phyloP scores from a whole-genome alignment of 352 stramenopile genomes.

The Phytophthora meadii region DNA sequence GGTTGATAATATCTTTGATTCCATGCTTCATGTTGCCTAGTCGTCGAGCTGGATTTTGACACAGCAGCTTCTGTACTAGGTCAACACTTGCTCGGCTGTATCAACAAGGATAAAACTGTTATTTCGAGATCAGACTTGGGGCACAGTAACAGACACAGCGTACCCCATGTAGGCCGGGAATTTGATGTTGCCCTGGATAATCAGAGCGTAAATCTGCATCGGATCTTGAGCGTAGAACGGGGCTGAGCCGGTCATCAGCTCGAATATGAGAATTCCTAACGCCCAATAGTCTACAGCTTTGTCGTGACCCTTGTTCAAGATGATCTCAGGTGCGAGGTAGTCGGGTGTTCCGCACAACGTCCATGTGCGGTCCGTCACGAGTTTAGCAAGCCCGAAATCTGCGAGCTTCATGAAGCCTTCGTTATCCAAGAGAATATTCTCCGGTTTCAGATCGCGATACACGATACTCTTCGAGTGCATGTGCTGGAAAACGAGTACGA shows the following conservation, averaged over 20 bases:
- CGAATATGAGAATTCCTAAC: constrained; percentile 90
- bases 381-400: constrained; percentile 93
- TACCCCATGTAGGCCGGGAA: constrained; percentile 86
- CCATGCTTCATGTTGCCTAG: constrained; percentile 87
- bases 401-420: constrained; percentile 91
- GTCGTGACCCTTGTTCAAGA: constrained; percentile 91
- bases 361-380: constrained; percentile 87
- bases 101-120: constrained; percentile 5
- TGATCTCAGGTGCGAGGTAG: constrained; percentile 94
- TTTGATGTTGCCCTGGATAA: constrained; percentile 89
- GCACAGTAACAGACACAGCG: constrained; percentile 7
- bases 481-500: constrained; percentile 92
- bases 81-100: constrained; percentile 72
- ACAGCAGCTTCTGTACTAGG: constrained; percentile 90
- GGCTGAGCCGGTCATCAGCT: constrained; percentile 86
- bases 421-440: constrained; percentile 89
- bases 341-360: constrained; percentile 93
- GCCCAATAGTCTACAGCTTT: constrained; percentile 93
- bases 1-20: constrained; percentile 87
- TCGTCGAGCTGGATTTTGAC: constrained; percentile 72
- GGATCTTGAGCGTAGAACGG: constrained; percentile 92
- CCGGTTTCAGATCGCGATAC: constrained; percentile 92
- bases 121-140: neutral
- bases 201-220: constrained; percentile 93
- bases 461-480: constrained; percentile 91